Conservation (phyloP, 257 asterid genomes). For the Henckelia pumila region DNA sequence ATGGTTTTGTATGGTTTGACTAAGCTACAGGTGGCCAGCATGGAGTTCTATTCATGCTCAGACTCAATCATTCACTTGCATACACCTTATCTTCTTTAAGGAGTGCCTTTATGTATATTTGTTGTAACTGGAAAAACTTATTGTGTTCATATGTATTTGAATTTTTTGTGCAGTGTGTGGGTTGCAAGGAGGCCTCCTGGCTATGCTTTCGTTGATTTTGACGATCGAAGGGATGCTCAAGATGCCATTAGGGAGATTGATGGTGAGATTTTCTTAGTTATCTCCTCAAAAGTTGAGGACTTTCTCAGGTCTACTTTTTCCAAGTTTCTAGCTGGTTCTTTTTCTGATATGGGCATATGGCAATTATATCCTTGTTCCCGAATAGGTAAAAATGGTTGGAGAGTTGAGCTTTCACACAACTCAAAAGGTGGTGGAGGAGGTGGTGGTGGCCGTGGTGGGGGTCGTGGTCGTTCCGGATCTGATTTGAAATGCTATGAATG, state of each 20-base stretch:
- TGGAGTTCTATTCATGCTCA: not conserved
- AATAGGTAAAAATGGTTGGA: constrained; percentile 94
- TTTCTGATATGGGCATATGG: not conserved
- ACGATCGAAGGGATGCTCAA: constrained; percentile 86
- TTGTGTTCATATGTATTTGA: constrained; percentile 2
- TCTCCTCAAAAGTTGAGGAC: not conserved
- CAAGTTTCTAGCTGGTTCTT: not conserved
- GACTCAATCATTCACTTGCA: not conserved
- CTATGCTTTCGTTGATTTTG: constrained; percentile 88
- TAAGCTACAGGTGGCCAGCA: not conserved
- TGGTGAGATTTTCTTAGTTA: constrained; percentile 36
- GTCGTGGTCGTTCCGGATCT: constrained; percentile 82
- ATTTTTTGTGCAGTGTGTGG: constrained; percentile 69
- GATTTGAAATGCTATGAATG: constrained; percentile 92
- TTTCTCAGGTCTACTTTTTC: not conserved
- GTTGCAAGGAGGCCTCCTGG: constrained; percentile 98
- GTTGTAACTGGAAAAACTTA: not conserved
- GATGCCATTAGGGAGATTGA: constrained; percentile 87
- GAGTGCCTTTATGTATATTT: not conserved
- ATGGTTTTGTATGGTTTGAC: too few relatives aligned
- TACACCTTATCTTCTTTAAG: not conserved
- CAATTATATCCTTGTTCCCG: not conserved
- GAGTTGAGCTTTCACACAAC: constrained; percentile 93
- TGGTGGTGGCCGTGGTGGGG: constrained; percentile 57
- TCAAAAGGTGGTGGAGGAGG: constrained; percentile 58